Evolutionary conservation across 805 yeast genomes (phyloP), one percentile per base, ranked within the genome.

Genomic region (Candida xiaguanensis): DNA sequence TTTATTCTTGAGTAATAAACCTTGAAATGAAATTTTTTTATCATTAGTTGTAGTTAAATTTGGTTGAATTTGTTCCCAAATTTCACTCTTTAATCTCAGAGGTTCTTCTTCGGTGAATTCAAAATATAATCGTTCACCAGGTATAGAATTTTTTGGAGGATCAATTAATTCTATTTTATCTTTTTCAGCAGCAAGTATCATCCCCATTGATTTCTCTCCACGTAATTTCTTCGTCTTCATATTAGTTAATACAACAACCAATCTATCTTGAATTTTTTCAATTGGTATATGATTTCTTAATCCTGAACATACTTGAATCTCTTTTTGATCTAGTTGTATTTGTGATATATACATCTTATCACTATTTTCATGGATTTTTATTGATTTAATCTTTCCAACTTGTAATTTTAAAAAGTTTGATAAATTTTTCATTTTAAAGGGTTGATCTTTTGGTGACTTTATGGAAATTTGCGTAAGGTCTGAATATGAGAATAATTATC

Each of bases 151-250:
- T 1, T 0, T 6, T 3, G 84, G 80, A 1, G 82, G 78, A 3
- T 38, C 41, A 0, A 79, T 71, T 5, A 77, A 55, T 33, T 72
- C 79, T 3, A 78, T 78, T 18, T 45, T 45, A 1, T 42, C 25
- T 2, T 39, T 43, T 17, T 55, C 75, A 1, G 85, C 80, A n/a
- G 86, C 85, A 15, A 82, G 51, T 1, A 82, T 50, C 87, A 82
- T 82, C 0, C 83, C 85, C 46, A 79, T 77, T 2, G 85, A 78
- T 29, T 51, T 53, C 15, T 74, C 70, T 1, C 87, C 87, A 44
- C 86, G 61, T 74, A 82, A 73, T 51, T 78, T 79, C 8, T 78
- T 67, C 3, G 80, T 74, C 48, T 80, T 81, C 55, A 82, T 56
- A 49, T 82, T 82, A 5, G 73, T 67, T 15, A 80, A 63, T 2